A percentile compares a stretch with the other conserved stretches of the same genome.
Conservation (phyloP, 176 grass and related monocot species). For the Bothriochloa decipiens region DNA sequence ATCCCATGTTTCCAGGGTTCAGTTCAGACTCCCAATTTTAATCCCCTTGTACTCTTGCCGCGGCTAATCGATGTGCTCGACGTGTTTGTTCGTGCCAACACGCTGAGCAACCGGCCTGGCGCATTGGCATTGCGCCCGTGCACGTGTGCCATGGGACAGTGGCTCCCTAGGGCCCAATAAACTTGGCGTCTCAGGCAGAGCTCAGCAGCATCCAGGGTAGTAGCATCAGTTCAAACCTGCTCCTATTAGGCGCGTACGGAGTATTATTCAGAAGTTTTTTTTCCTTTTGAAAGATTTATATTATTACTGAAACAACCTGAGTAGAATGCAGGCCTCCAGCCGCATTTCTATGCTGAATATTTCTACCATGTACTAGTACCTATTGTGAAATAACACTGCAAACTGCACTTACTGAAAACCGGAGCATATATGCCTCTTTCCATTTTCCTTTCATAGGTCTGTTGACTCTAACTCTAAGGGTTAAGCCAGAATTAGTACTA, state of each 20-base stretch:
- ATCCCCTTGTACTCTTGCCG: slow-evolving; percentile 37
- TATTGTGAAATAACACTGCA: background rate
- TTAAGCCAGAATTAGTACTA: slow-evolving; percentile 25
- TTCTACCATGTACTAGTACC: background rate
- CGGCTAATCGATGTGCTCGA: slow-evolving; percentile 49
- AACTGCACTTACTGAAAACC: background rate
- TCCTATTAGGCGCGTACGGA: background rate
- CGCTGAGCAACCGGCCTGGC: slow-evolving; percentile 36
- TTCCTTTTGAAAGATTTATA: background rate
- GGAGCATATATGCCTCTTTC: background rate
- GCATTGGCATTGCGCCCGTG: slow-evolving; percentile 37
- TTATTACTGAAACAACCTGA: background rate
- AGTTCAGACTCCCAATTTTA: slow-evolving; percentile 66
- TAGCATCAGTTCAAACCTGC: slow-evolving; percentile 26
- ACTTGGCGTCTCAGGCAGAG: slow-evolving; percentile 32
- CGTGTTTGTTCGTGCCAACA: slow-evolving; percentile 57
- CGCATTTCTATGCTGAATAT: background rate
- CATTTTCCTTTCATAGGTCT: background rate
- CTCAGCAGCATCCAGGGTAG: slow-evolving; percentile 1
- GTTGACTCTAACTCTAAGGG: slow-evolving; percentile 17
- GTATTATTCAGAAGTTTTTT: background rate
- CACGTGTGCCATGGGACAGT: slow-evolving; percentile 58
- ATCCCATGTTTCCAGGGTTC: slow-evolving; percentile 78
- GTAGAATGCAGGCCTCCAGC: background rate
- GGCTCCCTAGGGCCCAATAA: slow-evolving; percentile 38